phyloP scores from a whole-genome alignment of 495 filamentous ascomycete genomes.

The Hypoxylon fragiforme region DNA sequence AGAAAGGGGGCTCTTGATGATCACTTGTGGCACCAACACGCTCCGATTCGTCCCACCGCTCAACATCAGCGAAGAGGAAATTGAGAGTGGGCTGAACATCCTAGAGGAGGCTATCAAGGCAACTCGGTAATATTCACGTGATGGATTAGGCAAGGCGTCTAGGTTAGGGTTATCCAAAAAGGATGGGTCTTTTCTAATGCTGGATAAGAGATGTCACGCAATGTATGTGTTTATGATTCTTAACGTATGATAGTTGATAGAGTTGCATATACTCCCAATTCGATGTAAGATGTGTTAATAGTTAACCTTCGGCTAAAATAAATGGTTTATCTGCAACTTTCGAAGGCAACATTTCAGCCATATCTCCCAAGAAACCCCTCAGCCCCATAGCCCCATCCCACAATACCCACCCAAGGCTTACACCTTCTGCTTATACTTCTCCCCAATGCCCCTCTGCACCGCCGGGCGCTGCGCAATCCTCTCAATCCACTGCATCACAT shows the following conservation, averaged over 20 bases:
- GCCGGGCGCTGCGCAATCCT: slow-evolving; percentile 51
- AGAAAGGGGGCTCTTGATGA: slow-evolving; percentile 85
- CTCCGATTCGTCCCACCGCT: slow-evolving; percentile 84
- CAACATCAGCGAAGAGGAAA: slow-evolving; percentile 74
- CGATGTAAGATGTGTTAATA: no score
- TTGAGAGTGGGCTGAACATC: slow-evolving; percentile 72
- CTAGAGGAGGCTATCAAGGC: slow-evolving; percentile 72
- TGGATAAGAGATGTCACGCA: neutral
- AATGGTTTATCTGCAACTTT: no score
- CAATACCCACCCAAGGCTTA: no score
- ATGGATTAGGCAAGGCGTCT: slow-evolving; percentile 18
- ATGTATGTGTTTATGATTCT: neutral
- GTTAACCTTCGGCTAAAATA: no score
- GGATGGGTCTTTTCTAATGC: slow-evolving; percentile 1
- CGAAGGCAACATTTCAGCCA: no score
- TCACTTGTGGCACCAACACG: slow-evolving; percentile 88
- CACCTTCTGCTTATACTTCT: slow-evolving; percentile 37
- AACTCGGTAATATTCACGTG: slow-evolving; percentile 27
- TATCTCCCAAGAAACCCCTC: no score
- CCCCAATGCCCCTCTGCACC: slow-evolving; percentile 51
- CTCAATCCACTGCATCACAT: slow-evolving; percentile 55
- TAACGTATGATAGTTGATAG: neutral
- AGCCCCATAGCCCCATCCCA: no score
- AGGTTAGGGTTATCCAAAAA: slow-evolving; percentile 12
- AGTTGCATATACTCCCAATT: neutral